Evolutionary conservation across 371 early-diverging fungal genomes (phyloP).

Genomic region (Rhizopus sp.): DNA sequence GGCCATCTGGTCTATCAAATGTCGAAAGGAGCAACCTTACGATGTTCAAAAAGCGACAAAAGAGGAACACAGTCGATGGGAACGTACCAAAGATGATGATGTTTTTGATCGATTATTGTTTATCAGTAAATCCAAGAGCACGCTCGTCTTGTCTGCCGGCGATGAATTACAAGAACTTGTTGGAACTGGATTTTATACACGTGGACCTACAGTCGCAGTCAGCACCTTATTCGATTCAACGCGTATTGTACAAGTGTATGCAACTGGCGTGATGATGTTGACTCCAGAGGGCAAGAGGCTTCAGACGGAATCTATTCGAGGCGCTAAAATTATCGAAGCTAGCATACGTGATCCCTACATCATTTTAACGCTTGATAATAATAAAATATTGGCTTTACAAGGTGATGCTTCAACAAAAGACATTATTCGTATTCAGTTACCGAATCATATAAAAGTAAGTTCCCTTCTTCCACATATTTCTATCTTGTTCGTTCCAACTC

Average conservation of each 20-base stretch:
- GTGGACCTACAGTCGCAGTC: slow-evolving; percentile 77
- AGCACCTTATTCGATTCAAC: slow-evolving; percentile 66
- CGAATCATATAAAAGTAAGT: slow-evolving; percentile 48
- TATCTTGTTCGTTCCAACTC: background rate
- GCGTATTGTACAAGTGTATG: slow-evolving; percentile 81
- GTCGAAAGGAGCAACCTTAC: slow-evolving; percentile 53
- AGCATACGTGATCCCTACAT: slow-evolving; percentile 83
- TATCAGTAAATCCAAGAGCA: slow-evolving; percentile 66
- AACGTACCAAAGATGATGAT: slow-evolving; percentile 33
- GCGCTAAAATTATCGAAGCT: slow-evolving; percentile 69
- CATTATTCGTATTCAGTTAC: slow-evolving; percentile 35
- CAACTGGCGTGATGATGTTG: slow-evolving; percentile 70
- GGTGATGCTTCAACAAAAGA: slow-evolving; percentile 58
- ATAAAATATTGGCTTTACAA: slow-evolving; percentile 61
- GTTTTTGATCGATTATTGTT: slow-evolving; percentile 69
- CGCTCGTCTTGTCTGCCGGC: slow-evolving; percentile 79
- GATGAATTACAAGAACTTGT: slow-evolving; percentile 85
- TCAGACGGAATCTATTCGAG: slow-evolving; percentile 63
- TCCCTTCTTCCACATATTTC: background rate
- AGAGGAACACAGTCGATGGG: slow-evolving; percentile 21
- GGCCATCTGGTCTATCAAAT: slow-evolving; percentile 70
- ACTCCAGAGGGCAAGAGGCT: slow-evolving; percentile 65
- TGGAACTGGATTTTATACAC: slow-evolving; percentile 71
- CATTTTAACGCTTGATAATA: slow-evolving; percentile 67
- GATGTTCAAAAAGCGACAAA: slow-evolving; percentile 32